Percentiles rank a stretch among this genome's conserved stretches.
phyloP scores from a whole-genome alignment of 441 rosid species.

The Adansonia gregorii region DNA sequence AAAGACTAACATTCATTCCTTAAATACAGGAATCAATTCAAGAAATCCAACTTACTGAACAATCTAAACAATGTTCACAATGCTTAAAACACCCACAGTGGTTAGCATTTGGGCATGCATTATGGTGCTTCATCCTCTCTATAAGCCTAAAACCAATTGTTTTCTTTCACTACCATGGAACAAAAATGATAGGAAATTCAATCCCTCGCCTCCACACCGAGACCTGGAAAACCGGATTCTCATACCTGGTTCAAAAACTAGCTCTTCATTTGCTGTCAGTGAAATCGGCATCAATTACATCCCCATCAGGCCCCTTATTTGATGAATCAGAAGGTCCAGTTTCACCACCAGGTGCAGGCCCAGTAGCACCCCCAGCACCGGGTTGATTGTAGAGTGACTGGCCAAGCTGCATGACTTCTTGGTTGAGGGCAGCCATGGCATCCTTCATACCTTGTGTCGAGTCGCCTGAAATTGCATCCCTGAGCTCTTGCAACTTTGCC shows the following conservation, averaged over 20 bases:
- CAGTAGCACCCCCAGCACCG: constrained; percentile 58
- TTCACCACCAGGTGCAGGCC: constrained; percentile 57
- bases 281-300: constrained; percentile 90
- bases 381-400: constrained; percentile 90
- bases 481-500: constrained; percentile 76
- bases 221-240: neutral
- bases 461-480: constrained; percentile 64
- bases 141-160: constrained; percentile 16
- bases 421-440: constrained; percentile 80
- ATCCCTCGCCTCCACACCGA: neutral
- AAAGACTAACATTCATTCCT: neutral
- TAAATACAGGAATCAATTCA: neutral
- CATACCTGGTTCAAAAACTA: neutral
- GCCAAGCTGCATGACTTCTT: constrained; percentile 91
- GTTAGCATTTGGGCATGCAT: neutral
- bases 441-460: constrained; percentile 75
- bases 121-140: constrained; percentile 23
- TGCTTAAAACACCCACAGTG: neutral
- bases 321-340: constrained; percentile 64
- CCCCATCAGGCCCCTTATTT: constrained; percentile 68
- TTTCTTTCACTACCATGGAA: constrained; percentile 5
- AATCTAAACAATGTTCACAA: neutral
- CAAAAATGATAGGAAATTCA: constrained; percentile 20
- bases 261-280: constrained; percentile 68
- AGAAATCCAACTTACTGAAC: neutral